Evolutionary conservation across 176 grass and related monocot species (phyloP).

Genomic region (Eragrostis nindensis): DNA sequence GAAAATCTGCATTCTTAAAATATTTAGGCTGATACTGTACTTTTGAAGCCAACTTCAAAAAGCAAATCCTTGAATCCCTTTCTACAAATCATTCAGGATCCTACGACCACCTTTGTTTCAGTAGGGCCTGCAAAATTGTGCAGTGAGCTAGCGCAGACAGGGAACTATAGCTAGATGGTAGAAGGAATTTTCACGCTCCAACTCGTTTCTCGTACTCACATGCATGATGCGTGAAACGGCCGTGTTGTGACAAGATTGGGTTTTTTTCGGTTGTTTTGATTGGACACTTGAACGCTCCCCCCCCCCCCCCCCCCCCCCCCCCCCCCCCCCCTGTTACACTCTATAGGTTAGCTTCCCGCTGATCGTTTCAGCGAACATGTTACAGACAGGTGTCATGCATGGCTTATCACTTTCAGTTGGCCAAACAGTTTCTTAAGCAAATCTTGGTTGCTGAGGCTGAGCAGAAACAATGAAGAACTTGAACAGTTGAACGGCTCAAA

Average conservation of each 20-base stretch:
- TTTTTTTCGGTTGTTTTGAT: constrained; percentile 35
- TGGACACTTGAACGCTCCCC: background rate
- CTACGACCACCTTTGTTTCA: constrained; percentile 13
- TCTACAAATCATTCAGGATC: constrained; percentile 21
- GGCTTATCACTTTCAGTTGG: constrained; percentile 31
- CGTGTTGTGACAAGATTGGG: constrained; percentile 35
- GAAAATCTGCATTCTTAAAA: constrained; percentile 14
- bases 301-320: no score
- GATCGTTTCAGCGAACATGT: background rate
- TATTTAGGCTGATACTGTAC: constrained; percentile 11
- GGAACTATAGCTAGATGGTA: background rate
- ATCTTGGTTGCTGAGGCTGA: background rate
- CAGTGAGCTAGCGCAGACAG: background rate
- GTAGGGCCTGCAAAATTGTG: constrained; percentile 18
- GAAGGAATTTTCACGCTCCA: constrained; percentile 13
- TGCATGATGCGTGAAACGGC: constrained; percentile 15
- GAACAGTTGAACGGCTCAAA: background rate
- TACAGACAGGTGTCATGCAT: constrained; percentile 6
- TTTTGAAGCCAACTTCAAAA: constrained; percentile 43
- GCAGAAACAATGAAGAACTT: background rate
- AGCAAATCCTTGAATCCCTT: constrained; percentile 50
- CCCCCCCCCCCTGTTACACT: background rate
- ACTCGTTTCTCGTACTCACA: constrained; percentile 7
- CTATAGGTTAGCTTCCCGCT: background rate
- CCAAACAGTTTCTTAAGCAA: constrained; percentile 3